Conservation (phyloP, 768 basidiomycete species). For the Podaxis rugospora region DNA sequence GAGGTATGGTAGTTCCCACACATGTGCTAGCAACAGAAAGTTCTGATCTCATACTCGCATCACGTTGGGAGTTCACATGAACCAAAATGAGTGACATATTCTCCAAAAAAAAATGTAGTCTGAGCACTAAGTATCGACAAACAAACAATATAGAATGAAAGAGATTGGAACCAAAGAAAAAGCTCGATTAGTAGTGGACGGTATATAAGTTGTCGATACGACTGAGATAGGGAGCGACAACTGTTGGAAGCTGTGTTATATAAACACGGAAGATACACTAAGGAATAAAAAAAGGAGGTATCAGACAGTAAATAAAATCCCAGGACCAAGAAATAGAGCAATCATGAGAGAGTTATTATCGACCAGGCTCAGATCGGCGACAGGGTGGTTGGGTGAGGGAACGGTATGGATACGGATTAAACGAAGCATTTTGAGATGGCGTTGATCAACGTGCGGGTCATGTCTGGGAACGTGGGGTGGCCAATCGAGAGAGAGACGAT, state of each 20-base stretch:
- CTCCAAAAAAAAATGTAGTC: conserved; percentile 3
- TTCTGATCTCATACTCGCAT: not conserved
- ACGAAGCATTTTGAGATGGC: not conserved
- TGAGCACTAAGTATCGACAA: not conserved
- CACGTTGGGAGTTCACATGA: not conserved
- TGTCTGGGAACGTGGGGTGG: conserved; percentile 4
- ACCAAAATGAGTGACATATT: not conserved
- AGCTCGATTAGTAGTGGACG: conserved; percentile 1
- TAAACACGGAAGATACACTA: not conserved
- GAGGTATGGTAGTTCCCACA: not conserved
- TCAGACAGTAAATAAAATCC: conserved; percentile 2
- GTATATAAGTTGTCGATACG: conserved; percentile 1
- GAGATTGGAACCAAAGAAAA: not conserved
- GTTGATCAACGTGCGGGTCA: conserved; percentile 6
- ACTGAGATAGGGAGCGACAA: conserved; percentile 3
- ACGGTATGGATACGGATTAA: not conserved
- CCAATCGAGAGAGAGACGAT: conserved; percentile 6
- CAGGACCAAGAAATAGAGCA: not conserved
- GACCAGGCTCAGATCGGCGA: not conserved
- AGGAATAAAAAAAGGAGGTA: not conserved
- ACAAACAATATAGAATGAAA: not conserved
- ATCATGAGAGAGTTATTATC: not conserved
- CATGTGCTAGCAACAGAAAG: not conserved
- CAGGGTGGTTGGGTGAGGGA: not conserved
- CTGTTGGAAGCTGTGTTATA: not conserved